Evolutionary conservation across 441 rosid species (phyloP).

Genomic region (Pelargonium fulgidum): DNA sequence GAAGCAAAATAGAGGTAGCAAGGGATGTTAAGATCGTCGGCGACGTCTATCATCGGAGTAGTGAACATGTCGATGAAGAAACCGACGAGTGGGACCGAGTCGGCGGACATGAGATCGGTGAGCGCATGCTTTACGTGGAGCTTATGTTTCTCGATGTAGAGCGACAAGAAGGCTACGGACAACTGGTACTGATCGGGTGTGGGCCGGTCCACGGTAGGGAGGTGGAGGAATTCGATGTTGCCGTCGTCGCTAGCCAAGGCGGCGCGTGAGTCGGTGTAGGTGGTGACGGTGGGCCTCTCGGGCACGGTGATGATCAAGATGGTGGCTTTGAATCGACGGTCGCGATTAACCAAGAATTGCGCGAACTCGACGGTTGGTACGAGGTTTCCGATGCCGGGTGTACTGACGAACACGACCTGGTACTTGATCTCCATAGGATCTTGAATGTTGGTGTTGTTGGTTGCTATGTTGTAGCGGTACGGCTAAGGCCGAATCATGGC

Average conservation of each 20-base stretch:
- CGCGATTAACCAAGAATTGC: slow-evolving; percentile 2
- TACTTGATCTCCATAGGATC: background rate
- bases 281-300: slow-evolving; percentile 10
- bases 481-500: no score
- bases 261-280: background rate
- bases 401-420: background rate
- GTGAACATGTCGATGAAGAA: slow-evolving; percentile 32
- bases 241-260: background rate
- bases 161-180: slow-evolving; percentile 11
- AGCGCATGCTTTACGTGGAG: slow-evolving; percentile 17
- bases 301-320: slow-evolving; percentile 16
- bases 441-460: no score
- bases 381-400: slow-evolving; percentile 17
- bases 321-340: slow-evolving; percentile 11
- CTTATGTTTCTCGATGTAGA: slow-evolving; percentile 15
- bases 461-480: no score
- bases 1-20: slow-evolving; percentile 21
- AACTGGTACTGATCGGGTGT: slow-evolving; percentile 13
- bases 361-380: slow-evolving; percentile 19
- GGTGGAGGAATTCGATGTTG: slow-evolving; percentile 16
- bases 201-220: slow-evolving; percentile 13
- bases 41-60: slow-evolving; percentile 29
- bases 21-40: slow-evolving; percentile 22
- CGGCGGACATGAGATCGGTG: slow-evolving; percentile 10
- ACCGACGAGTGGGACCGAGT: slow-evolving; percentile 20